Conservation (phyloP, 2,329 filamentous ascomycete species). For the Trichoderma aggressivum region DNA sequence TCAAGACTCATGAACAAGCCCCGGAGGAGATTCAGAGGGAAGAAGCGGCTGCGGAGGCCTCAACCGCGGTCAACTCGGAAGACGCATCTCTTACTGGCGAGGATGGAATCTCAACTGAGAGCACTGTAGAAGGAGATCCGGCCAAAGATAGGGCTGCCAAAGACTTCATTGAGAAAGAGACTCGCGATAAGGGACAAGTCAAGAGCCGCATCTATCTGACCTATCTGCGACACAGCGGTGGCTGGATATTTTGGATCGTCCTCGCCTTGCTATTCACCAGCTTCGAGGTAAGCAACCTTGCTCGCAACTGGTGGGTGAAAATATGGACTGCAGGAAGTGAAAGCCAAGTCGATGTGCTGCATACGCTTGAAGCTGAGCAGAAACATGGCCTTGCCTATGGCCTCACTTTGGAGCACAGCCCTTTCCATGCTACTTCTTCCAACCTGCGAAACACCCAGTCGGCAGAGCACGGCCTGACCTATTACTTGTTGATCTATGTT, state of each 20-base stretch:
- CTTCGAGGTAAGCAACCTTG: constrained; percentile 54
- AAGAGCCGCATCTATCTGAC: constrained; percentile 62
- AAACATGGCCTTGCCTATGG: constrained; percentile 42
- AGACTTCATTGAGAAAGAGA: constrained; percentile 75
- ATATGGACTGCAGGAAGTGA: constrained; percentile 52
- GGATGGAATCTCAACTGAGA: constrained; percentile 34
- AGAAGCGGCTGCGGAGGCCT: constrained; percentile 41
- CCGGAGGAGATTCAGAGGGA: constrained; percentile 42
- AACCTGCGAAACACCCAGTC: constrained; percentile 27
- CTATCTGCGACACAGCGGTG: constrained; percentile 66
- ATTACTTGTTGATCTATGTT: constrained; percentile 68
- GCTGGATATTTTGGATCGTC: constrained; percentile 56
- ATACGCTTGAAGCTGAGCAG: constrained; percentile 22
- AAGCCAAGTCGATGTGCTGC: constrained; percentile 6
- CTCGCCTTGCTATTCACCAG: constrained; percentile 52
- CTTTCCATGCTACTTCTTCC: constrained; percentile 39
- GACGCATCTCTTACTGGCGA: constrained; percentile 43
- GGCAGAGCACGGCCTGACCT: constrained; percentile 45
- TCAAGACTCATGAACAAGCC: constrained; percentile 54
- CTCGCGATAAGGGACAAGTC: constrained; percentile 67
- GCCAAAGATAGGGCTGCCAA: constrained; percentile 46
- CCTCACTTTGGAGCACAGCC: constrained; percentile 46
- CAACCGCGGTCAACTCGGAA: constrained; percentile 55
- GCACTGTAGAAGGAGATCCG: constrained; percentile 47
- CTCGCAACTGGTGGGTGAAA: constrained; percentile 62